Conservation (phyloP, 345 rosid genomes). For the Camelina hispida region DNA sequence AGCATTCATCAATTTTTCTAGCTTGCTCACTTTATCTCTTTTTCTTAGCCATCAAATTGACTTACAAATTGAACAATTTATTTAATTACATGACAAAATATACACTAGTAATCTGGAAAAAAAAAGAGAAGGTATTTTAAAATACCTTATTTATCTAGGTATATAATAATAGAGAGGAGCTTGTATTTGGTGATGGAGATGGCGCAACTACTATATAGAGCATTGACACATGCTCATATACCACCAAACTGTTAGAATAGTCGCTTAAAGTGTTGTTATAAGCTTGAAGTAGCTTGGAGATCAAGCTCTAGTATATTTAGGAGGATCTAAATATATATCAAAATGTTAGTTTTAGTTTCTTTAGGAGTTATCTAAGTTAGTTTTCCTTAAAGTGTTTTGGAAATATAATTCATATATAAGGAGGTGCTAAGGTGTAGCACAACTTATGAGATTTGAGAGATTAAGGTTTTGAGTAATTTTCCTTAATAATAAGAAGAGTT, state of each 20-base stretch:
- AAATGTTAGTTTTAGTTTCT: too few relatives aligned
- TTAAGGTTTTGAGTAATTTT: too few relatives aligned
- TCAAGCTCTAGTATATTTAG: too few relatives aligned
- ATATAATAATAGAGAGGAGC: not conserved
- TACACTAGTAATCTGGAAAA: not conserved
- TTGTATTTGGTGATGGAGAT: not conserved
- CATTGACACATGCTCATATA: not conserved
- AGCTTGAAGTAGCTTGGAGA: too few relatives aligned
- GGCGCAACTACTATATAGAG: not conserved
- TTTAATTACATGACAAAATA: not conserved
- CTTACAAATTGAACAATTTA: not conserved
- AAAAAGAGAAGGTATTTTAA: not conserved
- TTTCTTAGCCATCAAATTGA: not conserved
- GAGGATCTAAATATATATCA: too few relatives aligned
- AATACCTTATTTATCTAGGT: not conserved
- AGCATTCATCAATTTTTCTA: too few relatives aligned
- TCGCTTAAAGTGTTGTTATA: not conserved
- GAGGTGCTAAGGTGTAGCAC: too few relatives aligned
- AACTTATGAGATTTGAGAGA: too few relatives aligned
- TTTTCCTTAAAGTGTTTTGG: too few relatives aligned
- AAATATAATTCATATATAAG: too few relatives aligned
- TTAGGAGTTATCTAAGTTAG: too few relatives aligned
- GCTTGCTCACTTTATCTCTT: not conserved
- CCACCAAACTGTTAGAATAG: not conserved
- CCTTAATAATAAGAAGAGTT: too few relatives aligned